These are phyloP conservation scores for Eucalyptus albens DNA, from an alignment of 345 rosid genomes.

Conservation along the genomic window DNA sequence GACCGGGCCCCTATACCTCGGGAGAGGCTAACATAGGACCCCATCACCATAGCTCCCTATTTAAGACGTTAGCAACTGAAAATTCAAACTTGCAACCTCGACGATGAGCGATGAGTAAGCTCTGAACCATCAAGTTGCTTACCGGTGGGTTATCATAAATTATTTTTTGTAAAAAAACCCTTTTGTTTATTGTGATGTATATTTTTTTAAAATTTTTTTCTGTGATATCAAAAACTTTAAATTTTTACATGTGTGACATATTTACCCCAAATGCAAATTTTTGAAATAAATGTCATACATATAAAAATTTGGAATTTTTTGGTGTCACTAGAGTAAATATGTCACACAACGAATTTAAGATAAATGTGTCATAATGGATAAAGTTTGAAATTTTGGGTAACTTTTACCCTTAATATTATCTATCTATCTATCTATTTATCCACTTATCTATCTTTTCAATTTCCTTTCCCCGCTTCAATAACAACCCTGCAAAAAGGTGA, in stretches of 20 bases:
- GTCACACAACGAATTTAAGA: too few relatives aligned
- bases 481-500: not conserved
- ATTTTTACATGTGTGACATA: too few relatives aligned
- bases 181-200: not conserved
- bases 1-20: fast-evolving
- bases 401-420: too few relatives aligned
- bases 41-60: fast-evolving
- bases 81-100: fast-evolving
- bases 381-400: too few relatives aligned
- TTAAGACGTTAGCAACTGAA: fast-evolving
- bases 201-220: not conserved
- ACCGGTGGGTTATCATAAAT: too few relatives aligned
- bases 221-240: too few relatives aligned
- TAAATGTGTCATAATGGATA: fast-evolving
- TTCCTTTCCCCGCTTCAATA: fast-evolving
- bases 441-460: not conserved
- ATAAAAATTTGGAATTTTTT: too few relatives aligned
- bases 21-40: fast-evolving
- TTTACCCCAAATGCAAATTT: too few relatives aligned
- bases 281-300: too few relatives aligned
- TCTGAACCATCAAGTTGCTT: fast-evolving
- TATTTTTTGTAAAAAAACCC: too few relatives aligned
- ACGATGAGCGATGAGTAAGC: too few relatives aligned
- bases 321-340: too few relatives aligned
- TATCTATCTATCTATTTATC: not conserved